phyloP scores from a whole-genome alignment of 2,329 filamentous ascomycete genomes.

The Aspergillus eucalypticola region DNA sequence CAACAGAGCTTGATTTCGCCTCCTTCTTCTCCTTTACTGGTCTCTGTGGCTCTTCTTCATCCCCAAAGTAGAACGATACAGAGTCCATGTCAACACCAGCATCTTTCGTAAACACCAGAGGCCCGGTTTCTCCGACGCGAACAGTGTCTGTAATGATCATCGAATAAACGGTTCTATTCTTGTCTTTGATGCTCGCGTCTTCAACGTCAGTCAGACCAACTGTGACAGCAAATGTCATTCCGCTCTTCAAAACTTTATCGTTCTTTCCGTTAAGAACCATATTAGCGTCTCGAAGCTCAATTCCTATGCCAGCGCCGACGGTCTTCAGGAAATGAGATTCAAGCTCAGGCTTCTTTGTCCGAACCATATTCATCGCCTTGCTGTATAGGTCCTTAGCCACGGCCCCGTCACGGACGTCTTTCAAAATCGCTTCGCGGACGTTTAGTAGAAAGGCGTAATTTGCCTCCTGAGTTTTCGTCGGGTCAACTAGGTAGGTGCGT shows the following conservation, averaged over 20 bases:
- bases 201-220: slow-evolving; percentile 88
- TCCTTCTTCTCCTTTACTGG: slow-evolving; percentile 82
- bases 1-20: slow-evolving; percentile 77
- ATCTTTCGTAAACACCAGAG: slow-evolving; percentile 89
- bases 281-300: slow-evolving; percentile 83
- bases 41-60: slow-evolving; percentile 80
- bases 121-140: slow-evolving; percentile 68
- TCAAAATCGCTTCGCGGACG: slow-evolving; percentile 86
- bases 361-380: slow-evolving; percentile 79
- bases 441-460: slow-evolving; percentile 87
- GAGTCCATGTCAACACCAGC: slow-evolving; percentile 89
- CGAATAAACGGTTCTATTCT: slow-evolving; percentile 85
- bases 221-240: slow-evolving; percentile 92
- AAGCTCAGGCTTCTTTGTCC: slow-evolving; percentile 88
- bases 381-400: slow-evolving; percentile 86
- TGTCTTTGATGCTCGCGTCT: slow-evolving; percentile 83
- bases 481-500: slow-evolving; percentile 93
- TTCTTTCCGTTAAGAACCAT: slow-evolving; percentile 88
- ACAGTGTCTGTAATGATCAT: slow-evolving; percentile 91
- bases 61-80: slow-evolving; percentile 98
- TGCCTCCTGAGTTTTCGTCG: slow-evolving; percentile 91
- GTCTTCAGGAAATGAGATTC: slow-evolving; percentile 95
- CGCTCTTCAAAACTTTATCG: slow-evolving; percentile 78
- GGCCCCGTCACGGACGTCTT: slow-evolving; percentile 84
- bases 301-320: slow-evolving; percentile 86